phyloP scores from a whole-genome alignment of 1,284 basidiomycete genomes.

The Phellopilus nigrolimitatus region DNA sequence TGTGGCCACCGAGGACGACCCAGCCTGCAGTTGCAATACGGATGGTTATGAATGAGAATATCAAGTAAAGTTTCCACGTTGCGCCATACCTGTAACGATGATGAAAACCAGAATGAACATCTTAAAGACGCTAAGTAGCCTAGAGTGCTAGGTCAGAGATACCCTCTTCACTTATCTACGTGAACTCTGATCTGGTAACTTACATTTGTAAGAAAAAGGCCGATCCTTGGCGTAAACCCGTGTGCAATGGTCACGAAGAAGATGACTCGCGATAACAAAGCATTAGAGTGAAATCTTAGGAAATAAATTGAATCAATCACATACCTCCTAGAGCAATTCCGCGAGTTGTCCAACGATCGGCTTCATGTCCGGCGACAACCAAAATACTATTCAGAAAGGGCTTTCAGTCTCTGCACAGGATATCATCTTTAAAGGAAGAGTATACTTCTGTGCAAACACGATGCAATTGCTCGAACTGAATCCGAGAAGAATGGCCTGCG shows the following conservation, averaged over 20 bases:
- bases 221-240: slow-evolving; percentile 39
- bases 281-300: not conserved
- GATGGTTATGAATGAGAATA: not conserved
- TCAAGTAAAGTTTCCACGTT: not conserved
- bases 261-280: slow-evolving; percentile 34
- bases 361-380: slow-evolving; percentile 37
- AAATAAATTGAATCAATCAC: slow-evolving; percentile 16
- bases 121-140: slow-evolving; percentile 40
- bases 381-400: slow-evolving; percentile 38
- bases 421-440: slow-evolving; percentile 8
- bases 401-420: not conserved
- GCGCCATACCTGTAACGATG: slow-evolving; percentile 33
- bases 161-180: too few species aligned
- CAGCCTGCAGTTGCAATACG: not conserved
- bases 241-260: slow-evolving; percentile 41
- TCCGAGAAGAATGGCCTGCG: slow-evolving; percentile 44
- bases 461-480: slow-evolving; percentile 56
- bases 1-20: slow-evolving; percentile 43
- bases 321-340: slow-evolving; percentile 54
- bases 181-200: slow-evolving; percentile 12
- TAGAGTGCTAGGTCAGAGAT: slow-evolving; percentile 14
- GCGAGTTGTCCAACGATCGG: slow-evolving; percentile 45
- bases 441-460: slow-evolving; percentile 41
- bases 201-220: slow-evolving; percentile 47
- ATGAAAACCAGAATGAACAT: slow-evolving; percentile 37